Evolutionary conservation across 1,139 yeast species (phyloP).

Genomic region (Wickerhamomyces sp.): DNA sequence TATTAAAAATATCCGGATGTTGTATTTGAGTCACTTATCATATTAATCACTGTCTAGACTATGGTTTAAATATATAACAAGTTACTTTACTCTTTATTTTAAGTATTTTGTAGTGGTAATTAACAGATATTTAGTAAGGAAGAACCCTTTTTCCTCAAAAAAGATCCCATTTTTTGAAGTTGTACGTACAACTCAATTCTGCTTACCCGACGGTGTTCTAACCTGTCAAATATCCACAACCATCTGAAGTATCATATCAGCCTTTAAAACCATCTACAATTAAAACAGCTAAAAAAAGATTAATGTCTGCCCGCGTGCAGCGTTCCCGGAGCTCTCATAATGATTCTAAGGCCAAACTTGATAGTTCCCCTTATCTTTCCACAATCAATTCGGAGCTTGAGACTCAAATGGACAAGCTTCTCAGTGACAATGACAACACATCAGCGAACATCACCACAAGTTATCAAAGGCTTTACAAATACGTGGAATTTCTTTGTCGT

Average conservation of each 20-base stretch:
- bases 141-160: no score
- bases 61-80: no score
- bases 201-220: background rate
- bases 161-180: no score
- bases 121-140: no score
- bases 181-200: no score
- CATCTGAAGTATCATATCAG: background rate
- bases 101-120: no score
- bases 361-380: background rate
- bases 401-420: slow-evolving; percentile 3
- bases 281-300: background rate
- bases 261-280: background rate
- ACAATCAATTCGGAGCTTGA: slow-evolving; percentile 7
- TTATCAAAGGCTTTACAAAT: slow-evolving; percentile 29
- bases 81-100: no score
- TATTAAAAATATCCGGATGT: no score
- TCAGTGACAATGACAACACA: background rate
- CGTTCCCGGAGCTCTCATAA: no score
- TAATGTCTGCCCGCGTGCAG: background rate
- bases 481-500: slow-evolving; percentile 34
- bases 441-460: slow-evolving; percentile 3
- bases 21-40: no score
- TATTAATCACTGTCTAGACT: no score
- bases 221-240: background rate
- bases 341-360: background rate